phyloP scores from a whole-genome alignment of 2,329 filamentous ascomycete genomes.

The Aureobasidium sp. region DNA sequence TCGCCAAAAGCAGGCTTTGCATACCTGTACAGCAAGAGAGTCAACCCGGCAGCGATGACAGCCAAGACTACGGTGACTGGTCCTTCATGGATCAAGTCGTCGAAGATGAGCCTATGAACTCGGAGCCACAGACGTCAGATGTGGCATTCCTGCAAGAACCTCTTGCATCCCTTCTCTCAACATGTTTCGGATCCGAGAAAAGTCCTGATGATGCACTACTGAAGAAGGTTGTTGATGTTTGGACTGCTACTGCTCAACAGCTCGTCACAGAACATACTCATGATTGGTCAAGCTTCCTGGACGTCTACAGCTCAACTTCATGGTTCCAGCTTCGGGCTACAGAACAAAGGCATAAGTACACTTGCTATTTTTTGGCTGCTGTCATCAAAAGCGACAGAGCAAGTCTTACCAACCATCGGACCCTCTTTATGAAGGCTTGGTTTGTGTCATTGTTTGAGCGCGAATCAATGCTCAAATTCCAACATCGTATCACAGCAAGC shows the following conservation, averaged over 20 bases:
- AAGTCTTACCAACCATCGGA: constrained; percentile 37
- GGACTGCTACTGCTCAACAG: constrained; percentile 40
- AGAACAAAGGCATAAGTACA: constrained; percentile 36
- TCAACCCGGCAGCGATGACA: constrained; percentile 45
- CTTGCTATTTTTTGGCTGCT: constrained; percentile 35
- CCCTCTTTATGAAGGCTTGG: constrained; percentile 45
- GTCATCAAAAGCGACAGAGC: constrained; percentile 30
- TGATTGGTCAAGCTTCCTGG: constrained; percentile 50
- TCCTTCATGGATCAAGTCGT: constrained; percentile 41
- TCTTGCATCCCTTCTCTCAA: constrained; percentile 49
- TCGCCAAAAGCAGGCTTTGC: constrained; percentile 13
- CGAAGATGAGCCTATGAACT: background rate
- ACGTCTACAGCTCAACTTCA: constrained; percentile 43
- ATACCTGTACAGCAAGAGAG: constrained; percentile 18
- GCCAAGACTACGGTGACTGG: constrained; percentile 56
- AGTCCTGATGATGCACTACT: constrained; percentile 47
- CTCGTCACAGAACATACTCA: constrained; percentile 36
- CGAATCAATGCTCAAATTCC: constrained; percentile 52
- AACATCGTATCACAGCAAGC: constrained; percentile 47
- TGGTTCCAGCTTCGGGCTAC: constrained; percentile 40
- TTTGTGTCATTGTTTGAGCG: constrained; percentile 49
- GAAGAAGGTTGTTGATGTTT: constrained; percentile 46
- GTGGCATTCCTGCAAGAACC: constrained; percentile 39
- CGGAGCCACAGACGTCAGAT: constrained; percentile 17
- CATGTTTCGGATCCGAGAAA: constrained; percentile 51